A percentile compares a stretch with the other conserved stretches of the same genome.
Evolutionary conservation across 345 rosid species (phyloP).

Genomic region (Aegle marmelos): DNA sequence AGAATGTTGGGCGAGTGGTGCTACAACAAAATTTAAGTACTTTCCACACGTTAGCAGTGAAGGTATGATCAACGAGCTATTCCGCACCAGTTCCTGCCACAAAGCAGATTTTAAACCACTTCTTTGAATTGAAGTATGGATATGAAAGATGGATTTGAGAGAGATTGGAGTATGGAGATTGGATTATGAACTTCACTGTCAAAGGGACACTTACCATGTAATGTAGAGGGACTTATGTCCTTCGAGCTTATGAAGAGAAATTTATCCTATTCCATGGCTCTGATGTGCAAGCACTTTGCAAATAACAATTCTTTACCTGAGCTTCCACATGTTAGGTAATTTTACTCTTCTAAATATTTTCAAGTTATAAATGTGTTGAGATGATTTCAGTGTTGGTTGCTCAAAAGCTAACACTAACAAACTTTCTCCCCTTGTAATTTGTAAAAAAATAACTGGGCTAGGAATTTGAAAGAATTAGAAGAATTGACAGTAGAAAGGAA

Average conservation of each 20-base stretch:
- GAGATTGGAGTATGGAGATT: slow-evolving; percentile 36
- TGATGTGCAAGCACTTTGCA: slow-evolving; percentile 59
- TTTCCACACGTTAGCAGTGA: slow-evolving; percentile 57
- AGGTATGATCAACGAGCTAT: slow-evolving; percentile 35
- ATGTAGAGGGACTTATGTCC: slow-evolving; percentile 56
- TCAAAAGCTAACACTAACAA: background rate
- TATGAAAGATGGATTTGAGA: slow-evolving; percentile 61
- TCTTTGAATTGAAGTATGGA: slow-evolving; percentile 30
- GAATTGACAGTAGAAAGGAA: slow-evolving; percentile 47
- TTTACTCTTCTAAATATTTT: background rate
- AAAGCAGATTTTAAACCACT: background rate
- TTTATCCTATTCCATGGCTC: slow-evolving; percentile 58
- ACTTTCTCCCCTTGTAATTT: slow-evolving; percentile 36
- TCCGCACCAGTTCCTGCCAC: background rate
- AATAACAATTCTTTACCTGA: slow-evolving; percentile 29
- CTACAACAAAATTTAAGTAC: slow-evolving; percentile 55
- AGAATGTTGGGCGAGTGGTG: slow-evolving; percentile 43
- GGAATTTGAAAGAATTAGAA: slow-evolving; percentile 24
- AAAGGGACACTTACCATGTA: slow-evolving; percentile 46
- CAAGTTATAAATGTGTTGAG: background rate
- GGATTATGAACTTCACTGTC: slow-evolving; percentile 56
- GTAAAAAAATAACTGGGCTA: slow-evolving; percentile 12
- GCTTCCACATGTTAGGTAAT: slow-evolving; percentile 53
- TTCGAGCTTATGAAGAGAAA: slow-evolving; percentile 72
- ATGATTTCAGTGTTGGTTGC: background rate